A percentile compares a stretch with the other conserved stretches of the same genome.
Evolutionary conservation across 2,329 filamentous ascomycete species (phyloP).

Genomic region (Cladosporium velox): DNA sequence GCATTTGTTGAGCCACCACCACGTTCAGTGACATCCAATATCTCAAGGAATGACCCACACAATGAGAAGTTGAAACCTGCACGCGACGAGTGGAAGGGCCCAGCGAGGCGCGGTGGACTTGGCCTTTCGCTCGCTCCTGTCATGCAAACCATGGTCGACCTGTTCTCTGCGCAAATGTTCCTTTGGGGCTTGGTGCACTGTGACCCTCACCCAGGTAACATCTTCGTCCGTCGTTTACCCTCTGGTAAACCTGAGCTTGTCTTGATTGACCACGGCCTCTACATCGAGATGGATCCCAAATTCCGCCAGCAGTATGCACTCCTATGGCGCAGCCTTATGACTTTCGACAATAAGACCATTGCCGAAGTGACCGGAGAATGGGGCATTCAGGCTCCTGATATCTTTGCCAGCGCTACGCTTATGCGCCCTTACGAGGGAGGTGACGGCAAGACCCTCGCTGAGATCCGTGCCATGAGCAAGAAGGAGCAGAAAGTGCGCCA

Average conservation of each 20-base stretch:
- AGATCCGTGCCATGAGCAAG: slow-evolving; percentile 52
- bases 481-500: slow-evolving; percentile 60
- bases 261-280: slow-evolving; percentile 94
- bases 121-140: slow-evolving; percentile 81
- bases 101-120: slow-evolving; percentile 72
- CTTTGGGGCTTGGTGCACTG: slow-evolving; percentile 95
- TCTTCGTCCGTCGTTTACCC: slow-evolving; percentile 86
- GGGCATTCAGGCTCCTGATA: slow-evolving; percentile 85
- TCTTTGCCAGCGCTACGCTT: slow-evolving; percentile 88
- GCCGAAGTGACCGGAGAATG: slow-evolving; percentile 71
- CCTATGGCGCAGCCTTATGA: slow-evolving; percentile 93
- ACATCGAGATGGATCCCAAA: slow-evolving; percentile 81
- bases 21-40: slow-evolving; percentile 27
- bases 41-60: slow-evolving; percentile 51
- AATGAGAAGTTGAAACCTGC: slow-evolving; percentile 73
- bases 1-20: slow-evolving; percentile 58
- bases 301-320: slow-evolving; percentile 84
- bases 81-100: slow-evolving; percentile 75
- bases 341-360: slow-evolving; percentile 86
- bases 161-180: slow-evolving; percentile 98
- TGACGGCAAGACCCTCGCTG: slow-evolving; percentile 64
- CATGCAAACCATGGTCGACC: slow-evolving; percentile 94
- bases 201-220: slow-evolving; percentile 95
- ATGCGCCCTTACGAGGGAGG: slow-evolving; percentile 90
- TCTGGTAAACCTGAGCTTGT: slow-evolving; percentile 85